phyloP scores from a whole-genome alignment of 306 rosid genomes.

The Carpinus viminea region DNA sequence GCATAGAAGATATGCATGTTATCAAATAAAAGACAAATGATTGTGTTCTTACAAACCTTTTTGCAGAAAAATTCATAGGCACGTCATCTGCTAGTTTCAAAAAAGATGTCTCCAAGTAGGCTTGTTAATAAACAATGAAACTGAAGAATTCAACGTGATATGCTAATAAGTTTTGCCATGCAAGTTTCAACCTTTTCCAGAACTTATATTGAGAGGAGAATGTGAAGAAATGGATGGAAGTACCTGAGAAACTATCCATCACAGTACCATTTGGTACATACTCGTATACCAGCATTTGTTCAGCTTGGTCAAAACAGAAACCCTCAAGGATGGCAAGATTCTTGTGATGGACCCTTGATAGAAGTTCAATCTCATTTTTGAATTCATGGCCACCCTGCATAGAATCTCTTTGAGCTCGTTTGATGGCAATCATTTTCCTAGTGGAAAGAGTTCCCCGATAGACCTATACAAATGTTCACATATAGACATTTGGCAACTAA shows the following conservation, averaged over 20 bases:
- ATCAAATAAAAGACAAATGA: background rate
- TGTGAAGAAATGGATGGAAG: background rate
- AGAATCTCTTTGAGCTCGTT: constrained; percentile 43
- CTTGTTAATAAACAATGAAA: background rate
- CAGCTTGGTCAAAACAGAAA: constrained; percentile 54
- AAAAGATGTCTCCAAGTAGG: background rate
- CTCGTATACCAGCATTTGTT: constrained; percentile 58
- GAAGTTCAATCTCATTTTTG: constrained; percentile 56
- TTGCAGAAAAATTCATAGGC: background rate
- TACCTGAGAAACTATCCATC: constrained; percentile 44
- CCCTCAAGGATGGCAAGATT: constrained; percentile 52
- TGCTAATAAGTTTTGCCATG: no score
- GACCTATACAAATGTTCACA: constrained; percentile 33
- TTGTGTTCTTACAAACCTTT: background rate
- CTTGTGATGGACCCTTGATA: constrained; percentile 61
- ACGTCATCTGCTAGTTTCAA: background rate
- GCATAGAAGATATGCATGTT: background rate
- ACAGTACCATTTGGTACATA: constrained; percentile 46
- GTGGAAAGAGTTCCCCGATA: constrained; percentile 42
- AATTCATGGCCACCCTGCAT: constrained; percentile 45
- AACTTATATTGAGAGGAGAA: background rate
- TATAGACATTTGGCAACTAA: background rate
- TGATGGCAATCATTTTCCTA: constrained; percentile 45
- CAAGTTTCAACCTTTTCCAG: no score
- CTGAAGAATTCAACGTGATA: background rate